phyloP scores from a whole-genome alignment of 2,329 filamentous ascomycete species.

The Eutypella sp. region DNA sequence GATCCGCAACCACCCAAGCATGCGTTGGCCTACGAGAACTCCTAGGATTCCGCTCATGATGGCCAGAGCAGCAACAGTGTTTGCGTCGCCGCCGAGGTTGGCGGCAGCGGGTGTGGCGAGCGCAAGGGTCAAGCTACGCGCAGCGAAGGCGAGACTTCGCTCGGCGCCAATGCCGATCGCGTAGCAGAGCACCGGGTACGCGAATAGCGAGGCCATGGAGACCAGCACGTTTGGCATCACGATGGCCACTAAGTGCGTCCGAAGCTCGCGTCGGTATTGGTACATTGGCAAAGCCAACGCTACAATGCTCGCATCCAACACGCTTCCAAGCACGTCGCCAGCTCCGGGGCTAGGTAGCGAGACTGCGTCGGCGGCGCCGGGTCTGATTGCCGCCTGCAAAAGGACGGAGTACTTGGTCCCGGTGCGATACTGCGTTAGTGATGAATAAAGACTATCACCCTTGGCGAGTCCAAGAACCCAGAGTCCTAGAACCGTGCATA shows the following conservation, averaged over 20 bases:
- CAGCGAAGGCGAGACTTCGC: conserved; percentile 50
- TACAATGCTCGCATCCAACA: conserved; percentile 55
- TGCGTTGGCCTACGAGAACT: conserved; percentile 46
- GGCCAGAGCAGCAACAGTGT: conserved; percentile 51
- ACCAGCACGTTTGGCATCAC: conserved; percentile 47
- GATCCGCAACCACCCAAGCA: conserved; percentile 45
- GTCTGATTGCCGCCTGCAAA: conserved; percentile 38
- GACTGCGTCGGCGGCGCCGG: conserved; percentile 8
- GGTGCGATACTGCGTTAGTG: conserved; percentile 46
- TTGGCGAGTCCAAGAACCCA: conserved; percentile 47
- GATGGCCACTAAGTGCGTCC: conserved; percentile 48
- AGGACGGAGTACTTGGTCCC: conserved; percentile 48
- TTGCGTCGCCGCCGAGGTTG: conserved; percentile 53
- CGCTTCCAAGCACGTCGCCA: conserved; percentile 49
- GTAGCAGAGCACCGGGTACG: conserved; percentile 51
- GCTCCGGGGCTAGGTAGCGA: conserved; percentile 40
- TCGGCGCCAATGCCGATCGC: conserved; percentile 48
- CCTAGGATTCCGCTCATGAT: conserved; percentile 57
- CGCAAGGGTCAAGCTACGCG: conserved; percentile 53
- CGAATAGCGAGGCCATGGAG: conserved; percentile 49
- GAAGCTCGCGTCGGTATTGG: conserved; percentile 52
- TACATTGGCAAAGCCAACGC: conserved; percentile 58
- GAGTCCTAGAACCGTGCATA: conserved; percentile 46
- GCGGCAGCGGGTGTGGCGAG: conserved; percentile 52
- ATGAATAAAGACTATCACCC: conserved; percentile 34